Percentiles rank a stretch among this genome's conserved stretches.
These are phyloP conservation scores for Chimonanthus praecox DNA, from an alignment of 164 flowering plant genomes.

Conservation along the genomic window DNA sequence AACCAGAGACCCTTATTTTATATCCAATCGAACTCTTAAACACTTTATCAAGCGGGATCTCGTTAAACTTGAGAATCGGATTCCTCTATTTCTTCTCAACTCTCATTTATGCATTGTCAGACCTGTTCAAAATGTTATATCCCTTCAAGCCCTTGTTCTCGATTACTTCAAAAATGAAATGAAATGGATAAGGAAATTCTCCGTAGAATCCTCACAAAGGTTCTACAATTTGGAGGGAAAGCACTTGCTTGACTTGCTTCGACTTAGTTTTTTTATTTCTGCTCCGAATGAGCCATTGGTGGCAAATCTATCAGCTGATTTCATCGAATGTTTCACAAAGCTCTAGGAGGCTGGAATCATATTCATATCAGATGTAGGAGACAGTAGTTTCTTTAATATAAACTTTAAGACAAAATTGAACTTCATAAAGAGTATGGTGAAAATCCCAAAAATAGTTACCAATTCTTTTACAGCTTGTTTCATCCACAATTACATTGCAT, in stretches of 20 bases:
- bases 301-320: conserved; percentile 13
- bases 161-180: background rate
- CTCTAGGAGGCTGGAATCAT: conserved; percentile 3
- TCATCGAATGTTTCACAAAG: conserved; percentile 3
- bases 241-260: conserved; percentile 49
- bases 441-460: conserved; percentile 17
- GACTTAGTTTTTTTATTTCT: conserved; percentile 30
- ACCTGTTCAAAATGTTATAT: conserved; percentile 6
- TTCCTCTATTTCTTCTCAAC: no score
- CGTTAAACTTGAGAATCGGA: no score
- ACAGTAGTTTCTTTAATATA: background rate
- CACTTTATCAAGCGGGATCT: no score
- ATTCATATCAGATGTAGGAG: background rate
- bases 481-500: conserved; percentile 22
- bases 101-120: no score
- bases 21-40: no score
- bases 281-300: conserved; percentile 8
- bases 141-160: background rate
- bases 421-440: conserved; percentile 14
- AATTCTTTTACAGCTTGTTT: conserved; percentile 18
- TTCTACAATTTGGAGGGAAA: conserved; percentile 7
- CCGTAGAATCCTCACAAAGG: conserved; percentile 14
- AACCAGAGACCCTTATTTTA: no score
- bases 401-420: conserved; percentile 10
- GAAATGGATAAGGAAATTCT: conserved; percentile 10